These are phyloP conservation scores for Alternaria sp. DNA, from an alignment of 2,329 filamentous ascomycete species.

Conservation along the genomic window DNA sequence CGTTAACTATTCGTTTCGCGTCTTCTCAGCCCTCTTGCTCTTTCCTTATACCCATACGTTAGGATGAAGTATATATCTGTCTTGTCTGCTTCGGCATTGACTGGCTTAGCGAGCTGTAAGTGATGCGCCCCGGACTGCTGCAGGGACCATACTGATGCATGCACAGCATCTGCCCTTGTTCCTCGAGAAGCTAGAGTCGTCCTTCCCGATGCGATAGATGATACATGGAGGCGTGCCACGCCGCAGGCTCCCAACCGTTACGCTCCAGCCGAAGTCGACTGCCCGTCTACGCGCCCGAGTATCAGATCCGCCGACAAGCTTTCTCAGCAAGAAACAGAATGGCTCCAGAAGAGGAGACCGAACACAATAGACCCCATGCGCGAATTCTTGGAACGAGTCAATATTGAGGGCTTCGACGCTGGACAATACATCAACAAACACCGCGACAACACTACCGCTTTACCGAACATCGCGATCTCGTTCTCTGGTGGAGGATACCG, in stretches of 20 bases:
- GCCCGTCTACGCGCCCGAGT: slow-evolving; percentile 72
- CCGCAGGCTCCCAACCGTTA: slow-evolving; percentile 73
- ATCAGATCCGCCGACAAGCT: slow-evolving; percentile 71
- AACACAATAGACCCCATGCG: slow-evolving; percentile 79
- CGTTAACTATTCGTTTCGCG: slow-evolving; percentile 11
- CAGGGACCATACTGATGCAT: slow-evolving; percentile 27
- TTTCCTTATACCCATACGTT: slow-evolving; percentile 4
- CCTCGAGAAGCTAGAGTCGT: slow-evolving; percentile 33
- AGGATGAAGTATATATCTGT: slow-evolving; percentile 43
- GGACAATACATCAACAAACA: slow-evolving; percentile 71
- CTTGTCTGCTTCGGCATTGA: slow-evolving; percentile 42
- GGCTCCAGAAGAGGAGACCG: slow-evolving; percentile 75
- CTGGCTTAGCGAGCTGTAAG: slow-evolving; percentile 44
- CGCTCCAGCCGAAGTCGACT: slow-evolving; percentile 71
- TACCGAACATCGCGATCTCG: slow-evolving; percentile 78
- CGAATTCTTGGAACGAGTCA: slow-evolving; percentile 73
- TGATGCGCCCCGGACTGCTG: slow-evolving; percentile 8
- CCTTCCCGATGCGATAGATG: slow-evolving; percentile 29
- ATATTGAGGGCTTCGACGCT: slow-evolving; percentile 82
- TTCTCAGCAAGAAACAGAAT: slow-evolving; percentile 74
- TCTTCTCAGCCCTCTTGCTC: slow-evolving; percentile 4
- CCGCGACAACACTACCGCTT: slow-evolving; percentile 62
- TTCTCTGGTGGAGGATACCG: slow-evolving; percentile 86
- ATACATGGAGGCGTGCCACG: slow-evolving; percentile 54
- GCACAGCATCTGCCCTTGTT: slow-evolving; percentile 41